Conservation (phyloP, 805 yeast species). For the Sugiyamaella marilandica region DNA sequence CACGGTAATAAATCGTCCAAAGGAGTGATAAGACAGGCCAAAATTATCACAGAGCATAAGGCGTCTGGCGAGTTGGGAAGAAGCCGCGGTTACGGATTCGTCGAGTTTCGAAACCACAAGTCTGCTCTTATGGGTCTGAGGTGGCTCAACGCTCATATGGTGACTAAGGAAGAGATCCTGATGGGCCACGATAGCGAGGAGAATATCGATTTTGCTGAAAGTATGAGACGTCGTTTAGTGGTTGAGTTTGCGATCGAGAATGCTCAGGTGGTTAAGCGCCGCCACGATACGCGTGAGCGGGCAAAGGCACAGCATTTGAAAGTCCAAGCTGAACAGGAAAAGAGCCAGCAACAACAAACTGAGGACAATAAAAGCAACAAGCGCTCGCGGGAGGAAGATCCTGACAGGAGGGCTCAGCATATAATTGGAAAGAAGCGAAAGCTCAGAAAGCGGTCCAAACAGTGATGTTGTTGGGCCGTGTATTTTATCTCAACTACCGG, state of each 20-base stretch:
- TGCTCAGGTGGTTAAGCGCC: slow-evolving; percentile 87
- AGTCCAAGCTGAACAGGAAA: slow-evolving; percentile 17
- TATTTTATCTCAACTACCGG: not conserved
- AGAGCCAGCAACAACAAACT: slow-evolving; percentile 1
- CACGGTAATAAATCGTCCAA: slow-evolving; percentile 43
- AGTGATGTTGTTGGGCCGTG: not conserved
- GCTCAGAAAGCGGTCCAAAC: slow-evolving; percentile 20
- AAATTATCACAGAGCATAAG: slow-evolving; percentile 87
- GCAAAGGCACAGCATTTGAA: slow-evolving; percentile 19
- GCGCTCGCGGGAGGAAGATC: slow-evolving; percentile 6
- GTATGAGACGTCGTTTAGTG: slow-evolving; percentile 67
- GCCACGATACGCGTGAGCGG: slow-evolving; percentile 50
- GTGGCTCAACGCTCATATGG: slow-evolving; percentile 94
- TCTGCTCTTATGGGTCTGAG: slow-evolving; percentile 92
- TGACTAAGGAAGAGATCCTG: slow-evolving; percentile 59
- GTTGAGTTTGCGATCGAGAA: slow-evolving; percentile 96
- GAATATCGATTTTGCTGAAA: slow-evolving; percentile 24
- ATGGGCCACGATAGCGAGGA: slow-evolving; percentile 24
- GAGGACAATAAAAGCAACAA: slow-evolving; percentile 3
- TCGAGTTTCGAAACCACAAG: slow-evolving; percentile 89
- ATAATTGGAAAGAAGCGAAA: slow-evolving; percentile 34
- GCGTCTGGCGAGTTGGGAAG: slow-evolving; percentile 84
- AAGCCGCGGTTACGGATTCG: slow-evolving; percentile 94
- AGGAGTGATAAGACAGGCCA: slow-evolving; percentile 92
- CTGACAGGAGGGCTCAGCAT: slow-evolving; percentile 21